Base-by-base conservation (phyloP, 2,329 filamentous ascomycete genomes). In the Claviceps paspali region DNA sequence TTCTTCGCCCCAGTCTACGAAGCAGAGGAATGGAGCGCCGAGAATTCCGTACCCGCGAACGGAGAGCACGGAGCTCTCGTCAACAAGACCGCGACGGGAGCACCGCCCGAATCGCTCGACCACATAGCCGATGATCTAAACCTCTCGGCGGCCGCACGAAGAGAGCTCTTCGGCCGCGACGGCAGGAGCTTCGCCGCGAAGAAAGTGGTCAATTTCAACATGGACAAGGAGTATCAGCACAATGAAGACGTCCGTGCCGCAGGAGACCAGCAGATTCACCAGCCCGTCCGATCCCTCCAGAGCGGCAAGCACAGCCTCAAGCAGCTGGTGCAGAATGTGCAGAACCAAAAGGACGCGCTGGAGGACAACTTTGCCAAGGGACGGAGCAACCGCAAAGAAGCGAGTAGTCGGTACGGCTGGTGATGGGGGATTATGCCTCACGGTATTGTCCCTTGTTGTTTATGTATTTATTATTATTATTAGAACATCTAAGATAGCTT, bases 301-400 rank as follows among this genome's bases (percentile, higher is more conserved):
- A 83, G 85, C 29, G 59, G 59, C 45, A 95, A 95, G 63, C 86
- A 95, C 60, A 92, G 73, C 50, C 65, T 96, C 55, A 78, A 79
- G 52, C 86, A 94, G 62, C 67, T 96, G 48, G 82, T 96, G 46
- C 85, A 76, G 57, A 81, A 81, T 43, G 87, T 83, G 19, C 76
- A 76, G 47, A 82, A 69, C 43, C 86, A 96, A 60, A 77, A 78
- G 52, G 85, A 93, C 9, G 86, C 85, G 2, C 62, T 95, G 46
- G 86, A 95, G 59, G 88, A 96, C 52, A 87, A 83, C 54, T 95
- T 94, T 63, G 85, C 85, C 15, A 67, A 78, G 47, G 83, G 85
- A 5, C 78, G 73, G 61, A 73, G 70, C 49, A 91, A 87, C 51
- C 78, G 83, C 56, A 79, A 74, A 49, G 86, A 94, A 54, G 84